Evolutionary conservation across 768 basidiomycete genomes (phyloP), one percentile per base, ranked within the genome.

Genomic region (Gloeophyllum trabeum): DNA sequence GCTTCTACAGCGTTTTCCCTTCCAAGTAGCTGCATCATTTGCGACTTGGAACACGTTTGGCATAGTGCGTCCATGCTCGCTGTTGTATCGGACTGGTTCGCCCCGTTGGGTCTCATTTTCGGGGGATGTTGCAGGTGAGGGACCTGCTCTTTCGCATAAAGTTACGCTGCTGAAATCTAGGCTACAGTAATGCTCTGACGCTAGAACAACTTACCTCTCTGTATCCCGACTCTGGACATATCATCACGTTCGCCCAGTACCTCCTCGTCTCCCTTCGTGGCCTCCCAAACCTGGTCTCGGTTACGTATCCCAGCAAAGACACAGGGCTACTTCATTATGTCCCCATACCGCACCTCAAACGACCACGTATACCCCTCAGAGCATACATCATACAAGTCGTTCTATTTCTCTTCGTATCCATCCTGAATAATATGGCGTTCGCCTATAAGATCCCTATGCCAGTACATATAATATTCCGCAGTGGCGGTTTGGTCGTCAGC

Each of bases 391-490:
- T 79, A 2, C 91, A 96, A 60, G 91, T 93, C 37, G 67, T 69
- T 1, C 66, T 97, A 25, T 93, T 93, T 61, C 81, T 85, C 46
- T 58, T 70, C 3, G 69, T 90, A 40, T 91, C 87, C 4, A 55
- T 85, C 46, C 65, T 97, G 49, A 97, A 96, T 59, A 96, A 93
- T 62, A 76, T 73, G n/a, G 91, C 89, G 1, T 94, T 97, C 54
- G 83, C 72, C 4, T 91, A 82, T 56, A 61, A 71, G 30, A 81
- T 96, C 45, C 91, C 93, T 18, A 90, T 96, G 77, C 63, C 86
- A 0, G 81, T 97, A 1, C 92, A 97, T 61, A 94, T 97, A 57
- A 84, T 97, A 46, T 94, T 94, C 55, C 73, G 92, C 32, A 89
- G 86, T 50, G 91, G 86, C 0, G 92, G 91, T 0, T 64, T 94